Evolutionary conservation across 345 rosid species (phyloP).

Genomic region (Aegle marmelos): DNA sequence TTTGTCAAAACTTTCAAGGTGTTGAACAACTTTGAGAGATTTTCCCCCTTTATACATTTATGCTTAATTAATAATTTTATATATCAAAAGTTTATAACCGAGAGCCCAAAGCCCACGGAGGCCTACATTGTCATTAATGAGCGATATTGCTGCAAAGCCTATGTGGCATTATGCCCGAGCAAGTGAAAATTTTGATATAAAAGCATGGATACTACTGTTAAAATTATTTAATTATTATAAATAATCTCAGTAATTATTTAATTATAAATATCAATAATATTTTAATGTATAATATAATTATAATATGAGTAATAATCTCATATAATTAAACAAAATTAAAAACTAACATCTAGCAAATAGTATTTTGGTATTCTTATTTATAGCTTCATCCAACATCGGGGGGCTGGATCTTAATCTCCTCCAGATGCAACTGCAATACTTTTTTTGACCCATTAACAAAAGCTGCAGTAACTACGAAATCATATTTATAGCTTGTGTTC

Average conservation of each 20-base stretch:
- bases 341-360: background rate
- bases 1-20: background rate
- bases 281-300: too few relatives aligned
- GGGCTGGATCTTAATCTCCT: background rate
- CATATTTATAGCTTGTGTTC: background rate
- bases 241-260: too few relatives aligned
- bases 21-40: background rate
- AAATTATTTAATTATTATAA: background rate
- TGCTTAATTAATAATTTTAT: too few relatives aligned
- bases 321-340: too few relatives aligned
- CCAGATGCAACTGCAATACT: background rate
- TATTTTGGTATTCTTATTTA: background rate
- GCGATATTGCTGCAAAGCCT: too few relatives aligned
- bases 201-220: background rate
- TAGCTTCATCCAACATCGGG: background rate
- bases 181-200: background rate
- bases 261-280: too few relatives aligned
- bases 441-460: background rate
- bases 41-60: background rate
- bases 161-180: background rate
- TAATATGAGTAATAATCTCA: too few relatives aligned
- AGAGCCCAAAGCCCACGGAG: background rate
- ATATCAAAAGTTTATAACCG: background rate
- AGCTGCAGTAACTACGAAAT: background rate
- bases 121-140: background rate